Conservation (phyloP, 257 asterid genomes). For the Eustoma russellianum region DNA sequence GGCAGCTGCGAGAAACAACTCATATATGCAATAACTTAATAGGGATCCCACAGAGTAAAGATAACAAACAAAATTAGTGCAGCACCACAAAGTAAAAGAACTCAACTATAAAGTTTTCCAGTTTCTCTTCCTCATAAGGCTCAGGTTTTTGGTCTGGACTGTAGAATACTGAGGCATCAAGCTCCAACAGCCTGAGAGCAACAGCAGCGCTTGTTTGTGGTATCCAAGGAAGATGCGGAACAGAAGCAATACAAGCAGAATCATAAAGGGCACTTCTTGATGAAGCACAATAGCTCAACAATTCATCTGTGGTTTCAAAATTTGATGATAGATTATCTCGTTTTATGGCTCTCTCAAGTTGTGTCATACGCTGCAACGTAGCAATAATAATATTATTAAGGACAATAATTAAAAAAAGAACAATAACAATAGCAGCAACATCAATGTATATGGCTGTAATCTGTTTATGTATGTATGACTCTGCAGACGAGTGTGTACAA, state of each 20-base stretch:
- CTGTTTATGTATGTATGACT: too few species aligned
- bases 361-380: constrained; percentile 53
- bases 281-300: constrained; percentile 43
- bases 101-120: constrained; percentile 65
- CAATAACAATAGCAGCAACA: too few species aligned
- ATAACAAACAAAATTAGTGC: not conserved
- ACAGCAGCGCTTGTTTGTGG: constrained; percentile 84
- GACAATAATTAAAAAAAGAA: too few species aligned
- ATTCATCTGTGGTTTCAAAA: constrained; percentile 86
- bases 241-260: constrained; percentile 27
- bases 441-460: too few species aligned
- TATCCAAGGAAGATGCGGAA: constrained; percentile 82
- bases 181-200: constrained; percentile 82
- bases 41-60: not conserved
- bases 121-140: constrained; percentile 33
- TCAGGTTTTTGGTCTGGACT: constrained; percentile 51
- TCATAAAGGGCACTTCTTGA: constrained; percentile 29
- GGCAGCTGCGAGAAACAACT: not conserved
- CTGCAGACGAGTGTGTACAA: too few species aligned
- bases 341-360: constrained; percentile 62
- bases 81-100: constrained; percentile 7
- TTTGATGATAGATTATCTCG: constrained; percentile 61
- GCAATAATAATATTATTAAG: not conserved
- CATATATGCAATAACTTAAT: not conserved
- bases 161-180: constrained; percentile 65